These are phyloP conservation scores for Venturiaceae sp. DNA, from an alignment of 2,329 filamentous ascomycete genomes.

Conservation along the genomic window DNA sequence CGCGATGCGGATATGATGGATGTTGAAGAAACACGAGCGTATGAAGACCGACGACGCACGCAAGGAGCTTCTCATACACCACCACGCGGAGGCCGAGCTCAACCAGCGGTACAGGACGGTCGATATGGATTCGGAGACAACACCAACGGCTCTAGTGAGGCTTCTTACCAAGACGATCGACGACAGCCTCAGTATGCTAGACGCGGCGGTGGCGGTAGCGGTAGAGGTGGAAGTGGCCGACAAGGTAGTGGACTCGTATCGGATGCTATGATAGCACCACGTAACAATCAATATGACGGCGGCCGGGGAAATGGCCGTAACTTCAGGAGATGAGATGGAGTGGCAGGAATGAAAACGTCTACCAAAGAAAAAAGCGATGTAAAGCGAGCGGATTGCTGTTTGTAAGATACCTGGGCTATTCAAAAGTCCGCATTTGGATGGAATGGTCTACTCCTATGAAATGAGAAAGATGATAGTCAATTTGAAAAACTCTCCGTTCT, in stretches of 20 bases:
- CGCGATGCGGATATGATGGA: slow-evolving; percentile 32
- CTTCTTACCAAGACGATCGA: not conserved
- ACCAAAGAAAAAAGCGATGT: not conserved
- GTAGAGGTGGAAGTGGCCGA: not conserved
- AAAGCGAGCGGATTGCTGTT: not conserved
- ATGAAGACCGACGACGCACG: slow-evolving; percentile 3
- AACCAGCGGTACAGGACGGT: slow-evolving; percentile 30
- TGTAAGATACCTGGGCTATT: not conserved
- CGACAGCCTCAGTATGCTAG: not conserved
- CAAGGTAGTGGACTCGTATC: not conserved
- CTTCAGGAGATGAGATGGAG: not conserved
- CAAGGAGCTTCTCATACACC: slow-evolving; percentile 6
- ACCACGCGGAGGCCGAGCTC: slow-evolving; percentile 16
- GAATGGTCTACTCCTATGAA: not conserved
- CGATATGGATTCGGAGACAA: slow-evolving; percentile 29
- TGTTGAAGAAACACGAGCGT: slow-evolving; percentile 20
- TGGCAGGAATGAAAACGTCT: too few relatives aligned
- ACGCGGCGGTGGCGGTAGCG: not conserved
- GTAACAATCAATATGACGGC: not conserved
- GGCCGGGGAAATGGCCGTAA: not conserved
- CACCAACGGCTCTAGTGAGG: not conserved
- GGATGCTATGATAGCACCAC: not conserved
- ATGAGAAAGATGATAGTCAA: not conserved
- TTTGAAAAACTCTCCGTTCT: not conserved
- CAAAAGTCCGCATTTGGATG: not conserved